Evolutionary conservation across 305 asterid species (phyloP).

Genomic region (Fraxinus sp.): DNA sequence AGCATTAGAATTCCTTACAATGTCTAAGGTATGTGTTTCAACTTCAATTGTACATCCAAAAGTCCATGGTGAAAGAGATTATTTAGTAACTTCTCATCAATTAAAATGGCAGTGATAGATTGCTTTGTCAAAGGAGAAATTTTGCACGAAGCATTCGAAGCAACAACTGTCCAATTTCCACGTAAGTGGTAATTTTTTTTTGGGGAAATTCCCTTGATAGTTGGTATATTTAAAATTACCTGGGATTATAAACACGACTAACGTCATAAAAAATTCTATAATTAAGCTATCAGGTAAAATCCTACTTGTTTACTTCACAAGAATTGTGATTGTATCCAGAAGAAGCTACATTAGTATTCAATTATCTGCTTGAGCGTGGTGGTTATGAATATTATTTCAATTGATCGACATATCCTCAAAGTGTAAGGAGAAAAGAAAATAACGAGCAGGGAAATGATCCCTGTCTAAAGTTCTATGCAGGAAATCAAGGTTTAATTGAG

Average conservation of each 20-base stretch:
- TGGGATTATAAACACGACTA: background rate
- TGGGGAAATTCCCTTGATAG: background rate
- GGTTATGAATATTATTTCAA: background rate
- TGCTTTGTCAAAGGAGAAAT: background rate
- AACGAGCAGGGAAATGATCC: background rate
- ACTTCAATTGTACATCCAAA: background rate
- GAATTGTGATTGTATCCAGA: background rate
- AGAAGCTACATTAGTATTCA: background rate
- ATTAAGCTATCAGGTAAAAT: background rate
- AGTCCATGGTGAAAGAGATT: background rate
- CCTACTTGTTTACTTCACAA: conserved; percentile 1
- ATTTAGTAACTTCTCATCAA: background rate
- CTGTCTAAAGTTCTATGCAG: background rate
- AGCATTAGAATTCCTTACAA: background rate
- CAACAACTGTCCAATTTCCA: background rate
- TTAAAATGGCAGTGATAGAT: background rate
- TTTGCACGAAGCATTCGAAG: conserved; percentile 1
- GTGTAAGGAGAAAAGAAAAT: background rate
- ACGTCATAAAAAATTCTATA: background rate
- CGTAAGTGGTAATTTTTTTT: background rate
- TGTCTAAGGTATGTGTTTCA: background rate
- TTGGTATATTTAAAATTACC: conserved; percentile 4
- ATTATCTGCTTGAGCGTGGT: background rate
- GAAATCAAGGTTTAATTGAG: background rate
- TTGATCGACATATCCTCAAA: background rate